A percentile compares a stretch with the other conserved stretches of the same genome.
phyloP scores from a whole-genome alignment of 1,284 basidiomycete genomes.

The Fomes fomentarius region DNA sequence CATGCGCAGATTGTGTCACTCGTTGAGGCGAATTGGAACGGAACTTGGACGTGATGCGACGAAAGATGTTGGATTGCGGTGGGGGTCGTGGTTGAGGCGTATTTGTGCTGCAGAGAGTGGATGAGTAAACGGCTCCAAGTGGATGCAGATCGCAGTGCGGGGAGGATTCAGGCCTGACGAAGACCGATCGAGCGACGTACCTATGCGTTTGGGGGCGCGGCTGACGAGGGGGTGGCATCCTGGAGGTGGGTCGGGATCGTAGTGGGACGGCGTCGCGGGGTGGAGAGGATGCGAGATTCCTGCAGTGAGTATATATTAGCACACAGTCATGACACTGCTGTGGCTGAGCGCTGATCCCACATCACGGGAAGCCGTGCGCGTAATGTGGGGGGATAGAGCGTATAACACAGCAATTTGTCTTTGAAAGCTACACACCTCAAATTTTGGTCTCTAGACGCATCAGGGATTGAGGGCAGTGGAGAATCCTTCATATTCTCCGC shows the following conservation, averaged over 20 bases:
- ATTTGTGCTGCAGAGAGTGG: constrained; percentile 1
- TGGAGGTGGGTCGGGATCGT: background rate
- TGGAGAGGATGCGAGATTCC: background rate
- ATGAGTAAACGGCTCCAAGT: background rate
- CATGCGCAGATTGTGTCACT: background rate
- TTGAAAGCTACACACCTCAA: no score
- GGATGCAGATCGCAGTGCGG: background rate
- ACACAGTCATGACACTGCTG: background rate
- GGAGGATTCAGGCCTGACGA: background rate
- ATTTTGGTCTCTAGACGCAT: no score
- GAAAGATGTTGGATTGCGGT: constrained; percentile 17
- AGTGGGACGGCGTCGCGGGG: background rate
- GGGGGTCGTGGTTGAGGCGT: constrained; percentile 9
- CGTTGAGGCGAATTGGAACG: constrained; percentile 9
- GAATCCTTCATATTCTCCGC: no score
- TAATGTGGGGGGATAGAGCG: background rate
- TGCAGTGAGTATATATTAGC: constrained; percentile 1
- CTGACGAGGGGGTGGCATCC: background rate
- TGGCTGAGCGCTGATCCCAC: background rate
- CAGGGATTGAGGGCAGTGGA: no score
- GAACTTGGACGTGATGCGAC: constrained; percentile 24
- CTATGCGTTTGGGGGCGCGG: constrained; percentile 1
- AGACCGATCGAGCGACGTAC: background rate
- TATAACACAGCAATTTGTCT: background rate
- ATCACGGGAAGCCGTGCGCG: background rate